Percentiles rank a stretch among this genome's conserved stretches.
These are phyloP conservation scores for Pelargonium australe DNA, from an alignment of 441 rosid species.

Conservation along the genomic window DNA sequence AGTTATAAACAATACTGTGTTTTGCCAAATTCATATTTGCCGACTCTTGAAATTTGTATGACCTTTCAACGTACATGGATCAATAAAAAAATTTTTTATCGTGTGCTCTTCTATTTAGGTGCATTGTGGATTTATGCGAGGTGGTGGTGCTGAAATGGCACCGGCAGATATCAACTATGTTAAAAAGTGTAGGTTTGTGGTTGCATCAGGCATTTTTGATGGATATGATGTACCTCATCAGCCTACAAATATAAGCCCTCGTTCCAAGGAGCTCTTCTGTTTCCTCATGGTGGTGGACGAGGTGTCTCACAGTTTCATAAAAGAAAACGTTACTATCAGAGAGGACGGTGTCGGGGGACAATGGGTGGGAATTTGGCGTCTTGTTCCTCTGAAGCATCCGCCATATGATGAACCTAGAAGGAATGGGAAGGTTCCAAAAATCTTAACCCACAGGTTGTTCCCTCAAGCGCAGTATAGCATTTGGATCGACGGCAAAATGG, in stretches of 20 bases:
- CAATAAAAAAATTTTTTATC: neutral
- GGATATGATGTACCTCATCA: slow-evolving; percentile 87
- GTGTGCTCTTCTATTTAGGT: slow-evolving; percentile 37
- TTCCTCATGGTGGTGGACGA: slow-evolving; percentile 89
- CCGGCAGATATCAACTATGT: slow-evolving; percentile 52
- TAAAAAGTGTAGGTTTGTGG: slow-evolving; percentile 72
- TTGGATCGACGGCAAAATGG: slow-evolving; percentile 99
- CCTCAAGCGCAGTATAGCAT: slow-evolving; percentile 91
- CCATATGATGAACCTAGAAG: slow-evolving; percentile 96
- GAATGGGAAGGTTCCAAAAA: slow-evolving; percentile 95
- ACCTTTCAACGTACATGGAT: neutral
- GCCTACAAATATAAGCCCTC: slow-evolving; percentile 70
- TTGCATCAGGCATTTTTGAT: slow-evolving; percentile 89
- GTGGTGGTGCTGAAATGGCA: slow-evolving; percentile 83
- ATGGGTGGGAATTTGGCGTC: slow-evolving; percentile 97
- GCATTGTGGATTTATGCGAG: slow-evolving; percentile 74
- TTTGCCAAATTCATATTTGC: neutral
- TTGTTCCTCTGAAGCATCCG: slow-evolving; percentile 59
- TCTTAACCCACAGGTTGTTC: slow-evolving; percentile 87
- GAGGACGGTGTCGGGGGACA: slow-evolving; percentile 54
- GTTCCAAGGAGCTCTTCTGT: slow-evolving; percentile 75
- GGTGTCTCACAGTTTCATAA: slow-evolving; percentile 60
- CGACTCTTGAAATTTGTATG: neutral
- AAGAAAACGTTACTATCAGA: slow-evolving; percentile 50
- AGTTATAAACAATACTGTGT: too few relatives aligned